These are phyloP conservation scores for Ambrosia trifida DNA, from an alignment of 129 eudicot genomes.

Conservation along the genomic window DNA sequence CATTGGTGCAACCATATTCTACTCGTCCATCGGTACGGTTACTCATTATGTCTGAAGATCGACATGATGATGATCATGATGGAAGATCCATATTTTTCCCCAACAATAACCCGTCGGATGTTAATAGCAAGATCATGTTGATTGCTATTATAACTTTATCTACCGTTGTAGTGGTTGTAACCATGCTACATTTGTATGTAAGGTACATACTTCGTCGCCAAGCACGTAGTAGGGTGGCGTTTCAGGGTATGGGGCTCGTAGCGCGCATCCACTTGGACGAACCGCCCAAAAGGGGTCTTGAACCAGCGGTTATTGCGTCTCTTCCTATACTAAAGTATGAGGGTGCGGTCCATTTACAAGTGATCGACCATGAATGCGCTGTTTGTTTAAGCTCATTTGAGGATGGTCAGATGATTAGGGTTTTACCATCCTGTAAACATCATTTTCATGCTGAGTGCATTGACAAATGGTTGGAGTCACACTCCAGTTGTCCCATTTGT, in stretches of 20 bases:
- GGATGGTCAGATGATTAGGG: conserved; percentile 47
- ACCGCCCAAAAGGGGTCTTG: conserved; percentile 55
- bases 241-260: conserved; percentile 33
- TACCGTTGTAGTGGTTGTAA: conserved; percentile 49
- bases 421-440: conserved; percentile 55
- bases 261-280: conserved; percentile 15
- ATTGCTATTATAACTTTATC: conserved; percentile 54
- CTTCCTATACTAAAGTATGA: conserved; percentile 48
- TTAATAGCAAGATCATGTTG: conserved; percentile 50
- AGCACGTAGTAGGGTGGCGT: conserved; percentile 41
- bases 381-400: conserved; percentile 50
- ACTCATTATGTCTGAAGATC: conserved; percentile 12
- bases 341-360: background rate
- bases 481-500: conserved; percentile 61
- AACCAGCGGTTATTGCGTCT: conserved; percentile 41
- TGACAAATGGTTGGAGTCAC: conserved; percentile 53
- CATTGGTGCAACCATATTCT: conserved; percentile 3
- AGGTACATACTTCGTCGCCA: conserved; percentile 58
- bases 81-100: background rate
- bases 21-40: too few relatives aligned
- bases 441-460: conserved; percentile 57
- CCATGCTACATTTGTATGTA: conserved; percentile 59
- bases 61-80: conserved; percentile 10
- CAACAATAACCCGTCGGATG: conserved; percentile 15
- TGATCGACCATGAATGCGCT: conserved; percentile 45